Conservation (phyloP, 2,329 filamentous ascomycete species). For the Trichoderma breve region DNA sequence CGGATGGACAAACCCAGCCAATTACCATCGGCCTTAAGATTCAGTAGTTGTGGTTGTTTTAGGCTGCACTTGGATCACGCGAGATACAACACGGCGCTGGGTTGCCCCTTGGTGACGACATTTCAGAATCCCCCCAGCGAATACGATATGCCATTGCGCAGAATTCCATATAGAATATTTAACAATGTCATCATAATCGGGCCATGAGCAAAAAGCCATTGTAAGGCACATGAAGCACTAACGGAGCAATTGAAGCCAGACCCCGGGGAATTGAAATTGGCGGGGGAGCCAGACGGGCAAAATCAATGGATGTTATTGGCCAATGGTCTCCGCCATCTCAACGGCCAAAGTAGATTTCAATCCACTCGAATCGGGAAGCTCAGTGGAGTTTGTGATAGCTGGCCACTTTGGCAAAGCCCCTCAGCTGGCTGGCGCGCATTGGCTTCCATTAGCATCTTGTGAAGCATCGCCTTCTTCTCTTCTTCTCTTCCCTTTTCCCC, state of each 20-base stretch:
- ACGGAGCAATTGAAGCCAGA: background rate
- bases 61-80: slow-evolving; percentile 12
- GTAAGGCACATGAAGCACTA: background rate
- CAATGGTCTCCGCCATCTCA: slow-evolving; percentile 10
- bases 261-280: background rate
- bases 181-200: slow-evolving; percentile 8
- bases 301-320: background rate
- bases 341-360: background rate
- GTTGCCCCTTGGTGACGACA: slow-evolving; percentile 14
- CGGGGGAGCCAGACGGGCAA: background rate
- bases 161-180: background rate
- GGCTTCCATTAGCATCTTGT: background rate
- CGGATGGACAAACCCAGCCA: background rate
- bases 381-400: slow-evolving; percentile 10
- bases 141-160: background rate
- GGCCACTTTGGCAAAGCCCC: slow-evolving; percentile 12
- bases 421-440: background rate
- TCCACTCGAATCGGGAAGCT: slow-evolving; percentile 14
- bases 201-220: background rate
- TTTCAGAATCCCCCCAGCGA: background rate
- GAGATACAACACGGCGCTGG: background rate
- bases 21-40: background rate
- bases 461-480: background rate
- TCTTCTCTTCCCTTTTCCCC: background rate
- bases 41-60: background rate